Percentiles rank a stretch among this genome's conserved stretches.
Conservation (phyloP, 2,329 filamentous ascomycete genomes). For the Stagonosporopsis vannaccii region DNA sequence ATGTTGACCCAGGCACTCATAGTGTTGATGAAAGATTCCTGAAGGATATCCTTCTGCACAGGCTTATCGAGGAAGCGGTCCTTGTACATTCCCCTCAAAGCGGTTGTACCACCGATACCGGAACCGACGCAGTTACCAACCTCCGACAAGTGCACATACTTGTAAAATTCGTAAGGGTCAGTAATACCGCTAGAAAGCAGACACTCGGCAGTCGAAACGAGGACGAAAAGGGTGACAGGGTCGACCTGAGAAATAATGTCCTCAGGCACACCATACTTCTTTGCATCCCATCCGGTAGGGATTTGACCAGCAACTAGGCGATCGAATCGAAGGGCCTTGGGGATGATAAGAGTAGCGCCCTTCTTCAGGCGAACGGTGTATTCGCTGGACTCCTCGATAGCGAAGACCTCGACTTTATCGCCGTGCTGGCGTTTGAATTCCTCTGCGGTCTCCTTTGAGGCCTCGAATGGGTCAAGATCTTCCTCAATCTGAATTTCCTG, state of each 20-base stretch:
- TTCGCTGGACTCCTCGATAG: conserved; percentile 91
- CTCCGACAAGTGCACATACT: conserved; percentile 97
- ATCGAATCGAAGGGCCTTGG: conserved; percentile 96
- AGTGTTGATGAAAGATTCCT: conserved; percentile 99
- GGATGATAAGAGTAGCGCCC: conserved; percentile 92
- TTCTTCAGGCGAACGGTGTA: conserved; percentile 95
- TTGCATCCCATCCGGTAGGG: conserved; percentile 95
- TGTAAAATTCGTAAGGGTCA: conserved; percentile 99
- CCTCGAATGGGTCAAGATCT: conserved; percentile 95
- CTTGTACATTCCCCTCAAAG: conserved; percentile 97
- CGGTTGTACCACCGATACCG: conserved; percentile 93
- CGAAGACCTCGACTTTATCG: conserved; percentile 97
- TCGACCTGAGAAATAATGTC: conserved; percentile 98
- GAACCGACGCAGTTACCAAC: conserved; percentile 98
- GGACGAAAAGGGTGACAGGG: conserved; percentile 91
- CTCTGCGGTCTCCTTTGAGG: conserved; percentile 94
- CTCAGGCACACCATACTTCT: conserved; percentile 93
- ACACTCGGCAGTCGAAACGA: conserved; percentile 91
- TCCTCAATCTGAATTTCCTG: conserved; percentile 98
- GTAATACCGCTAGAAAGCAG: conserved; percentile 94
- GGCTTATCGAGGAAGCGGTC: conserved; percentile 97
- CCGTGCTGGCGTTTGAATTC: conserved; percentile 98
- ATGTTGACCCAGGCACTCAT: conserved; percentile 99
- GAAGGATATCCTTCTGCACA: conserved; percentile 97
- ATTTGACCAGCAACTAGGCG: conserved; percentile 97